Evolutionary conservation across 345 rosid species (phyloP).

Genomic region (Stellera chamaejasme): DNA sequence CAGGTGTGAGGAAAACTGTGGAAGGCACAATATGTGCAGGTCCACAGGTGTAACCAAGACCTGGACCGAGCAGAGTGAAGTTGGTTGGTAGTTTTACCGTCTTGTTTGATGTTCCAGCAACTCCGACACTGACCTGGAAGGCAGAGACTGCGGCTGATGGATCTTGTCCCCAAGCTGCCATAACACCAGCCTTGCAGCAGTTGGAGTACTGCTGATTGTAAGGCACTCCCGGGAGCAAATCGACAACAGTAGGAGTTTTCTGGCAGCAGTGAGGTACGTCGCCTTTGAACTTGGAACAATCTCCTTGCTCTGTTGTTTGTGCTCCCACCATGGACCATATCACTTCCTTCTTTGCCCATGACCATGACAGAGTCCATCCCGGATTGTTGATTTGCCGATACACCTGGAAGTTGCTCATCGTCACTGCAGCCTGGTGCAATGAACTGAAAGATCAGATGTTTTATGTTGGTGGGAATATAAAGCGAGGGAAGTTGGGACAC

Average conservation of each 20-base stretch:
- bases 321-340: constrained; percentile 76
- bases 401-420: constrained; percentile 60
- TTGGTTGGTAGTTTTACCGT: constrained; percentile 67
- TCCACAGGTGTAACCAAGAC: constrained; percentile 75
- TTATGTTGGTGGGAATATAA: neutral
- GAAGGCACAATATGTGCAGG: constrained; percentile 68
- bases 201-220: constrained; percentile 72
- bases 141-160: constrained; percentile 48
- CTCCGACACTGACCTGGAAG: constrained; percentile 66
- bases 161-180: constrained; percentile 77
- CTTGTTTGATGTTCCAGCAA: constrained; percentile 72
- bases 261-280: constrained; percentile 66
- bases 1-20: constrained; percentile 47
- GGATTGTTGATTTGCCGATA: constrained; percentile 59
- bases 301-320: constrained; percentile 85
- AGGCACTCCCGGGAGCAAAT: constrained; percentile 68
- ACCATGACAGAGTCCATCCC: constrained; percentile 76
- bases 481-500: constrained; percentile 1
- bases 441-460: no score
- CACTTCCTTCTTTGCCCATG: constrained; percentile 75
- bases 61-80: constrained; percentile 67
- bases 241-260: constrained; percentile 49
- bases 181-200: constrained; percentile 67
- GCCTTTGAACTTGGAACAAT: constrained; percentile 76
- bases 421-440: constrained; percentile 45